Base-by-base conservation (phyloP, 2,329 filamentous ascomycete genomes). In the Didymella keratinophila region DNA sequence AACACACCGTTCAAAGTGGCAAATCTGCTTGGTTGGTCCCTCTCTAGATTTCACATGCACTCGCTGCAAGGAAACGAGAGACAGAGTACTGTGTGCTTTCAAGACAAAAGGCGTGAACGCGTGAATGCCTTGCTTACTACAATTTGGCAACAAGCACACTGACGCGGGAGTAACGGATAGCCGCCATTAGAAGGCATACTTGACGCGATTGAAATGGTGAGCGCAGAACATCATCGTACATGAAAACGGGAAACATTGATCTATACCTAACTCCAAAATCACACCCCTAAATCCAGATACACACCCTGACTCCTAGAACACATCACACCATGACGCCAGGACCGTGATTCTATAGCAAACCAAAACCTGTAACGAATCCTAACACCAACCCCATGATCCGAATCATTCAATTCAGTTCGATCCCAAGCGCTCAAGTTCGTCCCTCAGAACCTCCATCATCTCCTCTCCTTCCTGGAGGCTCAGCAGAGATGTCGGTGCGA, bases 401-500 rank as follows among this genome's bases (percentile, higher is more conserved):
- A 43, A 12, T 10, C 8, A n/a, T 8, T 8, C 6, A n/a, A 14
- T n/a, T 28, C 25, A 50, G 10, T n/a, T 36, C 20, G 20, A 11
- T 1, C 3, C 21, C 48, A 57, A 23, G 1, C 1, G 9, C 20
- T 41, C 28, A 27, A 58, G 28, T 3, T 44, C 37, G 2, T 1
- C 2, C 14, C 14, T 53, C 20, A 58, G 4, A n/a, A 41, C 16
- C 16, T 27, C 39, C 0, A 53, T 30, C 36, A 58, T 45, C 10
- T 10, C 39, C 61, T 78, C 69, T 3, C 76, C 78, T 36, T 71
- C 67, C 5, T 73, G 60, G 47, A 80, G 60, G 23, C 69, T 68
- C 39, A 84, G 32, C 76, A 83, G 78, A 7, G 74, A 74, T 37
- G 71, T 72, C 4, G 80, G 78, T 20, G 76, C 80, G 71, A 86